Evolutionary conservation across 306 rosid species (phyloP).

Genomic region (Fragaria nilgerrensis): DNA sequence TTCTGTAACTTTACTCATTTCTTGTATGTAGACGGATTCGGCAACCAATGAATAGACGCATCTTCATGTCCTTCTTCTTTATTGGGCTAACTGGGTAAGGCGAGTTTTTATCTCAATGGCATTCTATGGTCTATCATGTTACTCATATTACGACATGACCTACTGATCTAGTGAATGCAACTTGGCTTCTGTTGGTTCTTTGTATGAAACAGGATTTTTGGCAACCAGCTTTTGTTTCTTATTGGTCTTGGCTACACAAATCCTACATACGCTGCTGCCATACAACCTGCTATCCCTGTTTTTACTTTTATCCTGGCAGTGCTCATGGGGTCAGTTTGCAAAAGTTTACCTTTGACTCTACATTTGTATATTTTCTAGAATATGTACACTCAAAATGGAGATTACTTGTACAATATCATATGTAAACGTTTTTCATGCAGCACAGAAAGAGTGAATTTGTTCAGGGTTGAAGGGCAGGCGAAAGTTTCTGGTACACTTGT

Average conservation of each 20-base stretch:
- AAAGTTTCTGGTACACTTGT: slow-evolving; percentile 79
- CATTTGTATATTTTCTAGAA: slow-evolving; percentile 13
- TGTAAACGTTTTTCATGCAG: slow-evolving; percentile 57
- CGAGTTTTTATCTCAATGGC: not conserved
- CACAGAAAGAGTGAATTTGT: slow-evolving; percentile 85
- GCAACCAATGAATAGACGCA: slow-evolving; percentile 57
- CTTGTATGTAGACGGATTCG: slow-evolving; percentile 59
- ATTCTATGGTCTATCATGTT: slow-evolving; percentile 17
- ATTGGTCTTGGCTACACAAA: slow-evolving; percentile 90
- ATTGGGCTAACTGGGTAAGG: slow-evolving; percentile 96
- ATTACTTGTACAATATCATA: slow-evolving; percentile 29
- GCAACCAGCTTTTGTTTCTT: slow-evolving; percentile 96
- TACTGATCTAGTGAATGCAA: slow-evolving; percentile 12
- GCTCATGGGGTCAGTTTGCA: slow-evolving; percentile 79
- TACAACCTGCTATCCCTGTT: slow-evolving; percentile 91
- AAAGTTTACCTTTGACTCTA: not conserved
- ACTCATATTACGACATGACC: not conserved
- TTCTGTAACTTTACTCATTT: slow-evolving; percentile 12
- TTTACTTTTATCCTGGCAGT: slow-evolving; percentile 75
- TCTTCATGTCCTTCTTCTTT: slow-evolving; percentile 64
- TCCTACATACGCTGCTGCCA: slow-evolving; percentile 96
- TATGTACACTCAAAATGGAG: not conserved
- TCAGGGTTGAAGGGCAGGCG: slow-evolving; percentile 69
- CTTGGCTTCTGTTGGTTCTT: slow-evolving; percentile 28
- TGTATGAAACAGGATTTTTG: slow-evolving; percentile 66